Evolutionary conservation across 768 basidiomycete species (phyloP), one percentile per base, ranked within the genome.

Genomic region (Albatrellus ellisii): DNA sequence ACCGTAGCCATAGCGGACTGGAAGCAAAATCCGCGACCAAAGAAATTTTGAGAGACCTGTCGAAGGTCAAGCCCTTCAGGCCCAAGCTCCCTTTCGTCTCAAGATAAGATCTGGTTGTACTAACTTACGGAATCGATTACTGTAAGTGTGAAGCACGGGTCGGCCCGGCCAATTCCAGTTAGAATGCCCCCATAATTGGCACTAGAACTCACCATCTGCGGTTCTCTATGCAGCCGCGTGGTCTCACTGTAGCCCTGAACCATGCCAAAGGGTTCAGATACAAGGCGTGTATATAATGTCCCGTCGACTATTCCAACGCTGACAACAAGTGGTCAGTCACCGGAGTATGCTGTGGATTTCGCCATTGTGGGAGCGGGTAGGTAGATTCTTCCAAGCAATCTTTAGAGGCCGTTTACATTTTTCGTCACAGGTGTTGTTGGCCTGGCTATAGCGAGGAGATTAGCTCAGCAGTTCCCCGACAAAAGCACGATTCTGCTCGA

Each of bases 281-380:
- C 61, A 82, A 77, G 72, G 82, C 73, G 37, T 43, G 55, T 48
- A 15, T 14, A 4, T 36, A 32, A 32, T 17, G 8, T 2, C 11
- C 12, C 32, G n/a, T 26, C 4, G 14, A 6, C 44, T 45, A 20
- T 34, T 35, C 17, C 18, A 33, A 41, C 34, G 29, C 18, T 34
- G 41, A 18, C 35, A 35, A 40, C 36, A 34, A 28, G 24, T 14
- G 21, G 36, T 20, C 37, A 85, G 74, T 58, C 62, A 12, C 87
- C 91, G 4, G 79, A 86, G 48, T 68, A 63, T 26, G 67, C 63
- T 1, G 77, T 92, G 24, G 94, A 98, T 56, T 79, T 84, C 57
- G 63, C 95, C 18, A 72, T 98, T 12, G 67, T 98, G 18, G 94
- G 94, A 9, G 94, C 81, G 64, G 94, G 90, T 75, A 49, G 49